Evolutionary conservation across 2,329 filamentous ascomycete species (phyloP), one percentile per base, ranked within the genome.

Genomic region (Clarireedia homoeocarpa): DNA sequence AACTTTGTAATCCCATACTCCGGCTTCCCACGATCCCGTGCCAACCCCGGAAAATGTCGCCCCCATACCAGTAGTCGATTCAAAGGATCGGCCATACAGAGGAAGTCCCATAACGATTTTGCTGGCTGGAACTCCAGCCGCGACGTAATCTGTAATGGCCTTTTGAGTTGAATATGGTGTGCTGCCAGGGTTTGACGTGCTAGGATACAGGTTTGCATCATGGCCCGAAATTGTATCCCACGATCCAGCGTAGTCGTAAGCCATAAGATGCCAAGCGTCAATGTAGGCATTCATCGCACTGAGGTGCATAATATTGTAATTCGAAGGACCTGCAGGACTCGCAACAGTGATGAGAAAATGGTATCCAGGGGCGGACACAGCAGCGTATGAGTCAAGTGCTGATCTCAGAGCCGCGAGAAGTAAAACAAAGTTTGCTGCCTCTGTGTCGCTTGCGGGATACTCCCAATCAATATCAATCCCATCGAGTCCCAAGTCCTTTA

Each of bases 61-160:
- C 7, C 89, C 89, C 1, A 85, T 77, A 0, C 88, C 88, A n/a
- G 74, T 70, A 0, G 89, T 86, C 38, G 75, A 71, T 48, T 76
- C 71, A 65, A 92, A 94, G 0, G 84, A 75, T 23, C 87, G 84
- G 1, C 89, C 89, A 67, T 94, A 94, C 6, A 95, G 74, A 0
- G 90, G 89, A 78, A 94, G 85, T 2, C 89, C 89, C 4, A 94
- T 74, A 2, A 89, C 79, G 55, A 95, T 80, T 70, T 92, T 92
- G 53, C 70, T 67, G 0, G 81, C 66, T 0, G 81, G 74, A 0
- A 94, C 80, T 6, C 84, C 84, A 4, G 79, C 78, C 0, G 73
- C 69, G 34, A 84, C 71, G 71, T 95, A 95, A 54, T 78, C 82
- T 4, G 75, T 68, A 45, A 95, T 72, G 3, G 88, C 87, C 17